Base-by-base conservation (phyloP, 1,284 basidiomycete genomes). In the Mycosarcoma maydis region DNA sequence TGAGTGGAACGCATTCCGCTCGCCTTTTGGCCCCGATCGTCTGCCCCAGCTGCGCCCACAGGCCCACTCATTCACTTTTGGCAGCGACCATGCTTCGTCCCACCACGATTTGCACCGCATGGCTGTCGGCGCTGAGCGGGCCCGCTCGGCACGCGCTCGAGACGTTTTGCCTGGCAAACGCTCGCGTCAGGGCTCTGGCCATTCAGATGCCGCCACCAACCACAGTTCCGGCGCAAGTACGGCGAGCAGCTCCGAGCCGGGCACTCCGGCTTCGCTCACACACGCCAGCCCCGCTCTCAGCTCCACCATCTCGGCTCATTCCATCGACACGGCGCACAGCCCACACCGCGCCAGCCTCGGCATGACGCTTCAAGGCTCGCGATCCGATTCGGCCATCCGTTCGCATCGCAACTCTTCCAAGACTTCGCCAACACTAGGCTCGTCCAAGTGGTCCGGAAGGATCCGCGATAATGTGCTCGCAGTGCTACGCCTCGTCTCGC, bases 141-240 rank as follows among this genome's bases (percentile, higher is more conserved):
- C 51, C 19, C 46, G 66, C 10, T 53, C 50, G 4, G 58, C 55
- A 5, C 17, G 46, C 9, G 39, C 34, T 4, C 50, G 54, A 13
- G 43, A 51, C 6, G 50, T 16, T 16, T 53, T 36, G 19, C 43
- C 66, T 0, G 23, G 46, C n/a, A 68, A 53, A 22, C 65, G 60
- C 44, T 34, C 46, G 22, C 61, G 61, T 36, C 61, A 65, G 42
- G 44, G 61, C 37, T 65, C 57, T 9, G 53, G 55, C 26, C 44
- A 60, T 32, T 65, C 55, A 7, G 57, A 61, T 22, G 24, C 43
- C 10, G 44, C 55, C 8, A 47, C 60, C 9, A 43, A 22, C 8
- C 56, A 59, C 55, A 73, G 73, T 46, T 75, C 74, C 19, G 58
- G 55, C 17, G 59, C 60, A 5, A 76, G 77, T 42, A 74, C 73